These are phyloP conservation scores for Leccinum subgranulosum DNA, from an alignment of 768 basidiomycete species.

Conservation along the genomic window DNA sequence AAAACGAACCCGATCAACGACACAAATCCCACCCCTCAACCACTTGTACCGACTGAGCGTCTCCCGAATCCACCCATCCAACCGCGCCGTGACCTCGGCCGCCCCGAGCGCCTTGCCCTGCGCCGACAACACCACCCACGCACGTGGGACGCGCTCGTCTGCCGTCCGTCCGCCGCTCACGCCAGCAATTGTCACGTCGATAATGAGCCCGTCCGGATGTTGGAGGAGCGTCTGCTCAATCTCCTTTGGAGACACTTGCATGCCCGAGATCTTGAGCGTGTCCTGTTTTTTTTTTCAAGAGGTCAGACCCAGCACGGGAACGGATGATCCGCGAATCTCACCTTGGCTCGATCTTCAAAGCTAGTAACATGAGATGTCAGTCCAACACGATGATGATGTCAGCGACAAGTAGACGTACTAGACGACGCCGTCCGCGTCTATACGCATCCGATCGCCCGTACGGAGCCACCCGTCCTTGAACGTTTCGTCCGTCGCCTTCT, in stretches of 20 bases:
- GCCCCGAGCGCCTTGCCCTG: constrained; percentile 50
- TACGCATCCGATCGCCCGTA: constrained; percentile 69
- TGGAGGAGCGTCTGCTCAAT: constrained; percentile 64
- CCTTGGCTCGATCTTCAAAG: constrained; percentile 77
- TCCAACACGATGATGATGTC: neutral
- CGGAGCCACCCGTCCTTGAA: constrained; percentile 70
- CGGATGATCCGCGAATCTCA: constrained; percentile 17
- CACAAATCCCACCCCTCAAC: constrained; percentile 67
- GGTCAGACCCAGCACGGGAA: neutral
- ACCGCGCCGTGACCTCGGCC: constrained; percentile 36
- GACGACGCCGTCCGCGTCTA: constrained; percentile 58
- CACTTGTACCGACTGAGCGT: constrained; percentile 75
- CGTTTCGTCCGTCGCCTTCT: constrained; percentile 60
- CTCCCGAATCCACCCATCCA: constrained; percentile 61
- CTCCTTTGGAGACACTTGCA: constrained; percentile 77
- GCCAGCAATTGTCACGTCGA: constrained; percentile 69
- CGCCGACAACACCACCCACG: constrained; percentile 70
- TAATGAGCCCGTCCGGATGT: constrained; percentile 61
- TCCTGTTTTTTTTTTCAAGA: constrained; percentile 42
- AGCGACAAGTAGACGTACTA: constrained; percentile 43
- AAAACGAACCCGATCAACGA: constrained; percentile 55
- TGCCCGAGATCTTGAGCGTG: constrained; percentile 75
- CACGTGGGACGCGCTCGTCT: constrained; percentile 73
- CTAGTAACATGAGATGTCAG: constrained; percentile 30
- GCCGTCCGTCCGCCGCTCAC: constrained; percentile 66